Evolutionary conservation across 2,329 filamentous ascomycete genomes (phyloP), one percentile per base, ranked within the genome.

Genomic region (Penicillium sp.): DNA sequence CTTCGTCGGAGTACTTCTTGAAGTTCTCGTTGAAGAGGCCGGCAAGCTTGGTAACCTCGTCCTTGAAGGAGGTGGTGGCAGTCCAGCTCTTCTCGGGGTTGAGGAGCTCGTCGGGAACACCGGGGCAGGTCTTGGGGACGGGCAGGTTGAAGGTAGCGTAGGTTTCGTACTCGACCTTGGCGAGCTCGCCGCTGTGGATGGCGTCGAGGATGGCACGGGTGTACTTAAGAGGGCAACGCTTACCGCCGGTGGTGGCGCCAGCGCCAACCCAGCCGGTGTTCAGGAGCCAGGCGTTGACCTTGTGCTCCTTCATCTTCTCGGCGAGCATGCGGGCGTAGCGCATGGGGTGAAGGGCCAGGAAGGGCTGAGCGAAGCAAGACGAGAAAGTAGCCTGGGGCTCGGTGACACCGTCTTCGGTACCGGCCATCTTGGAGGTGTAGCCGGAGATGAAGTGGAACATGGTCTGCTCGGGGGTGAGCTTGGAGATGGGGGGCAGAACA

Each of bases 381-480:
- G 91, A 97, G 84, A 99, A 99, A 66, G 93, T 99, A 19, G 93
- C 93, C 77, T 97, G 89, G 58, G 93, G 93, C 77, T 99, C 93
- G 9, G 88, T 95, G 59, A 99, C 84, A 67, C 93, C 93, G 60
- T 96, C 89, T 78, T 99, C 93, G 29, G 93, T 99, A 67, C 93
- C 93, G 59, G 93, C 93, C 93, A 99, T 99, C 86, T 99, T 99
- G 70, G 92, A 97, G 58, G 93, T 99, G 82, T 99, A 99, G 64
- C 93, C 93, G 14, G 89, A 95, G 76, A 99, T 99, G 84, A 99
- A 99, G 82, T 99, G 93, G 86, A 97, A 99, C 92, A 99, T 97
- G 73, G 90, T 95, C 79, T 97, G 93, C 66, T 89, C 84, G 58
- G 87, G 83, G 79, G 87, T 84, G 71, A 99, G 87, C 81, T 97